Evolutionary conservation across 2,329 filamentous ascomycete species (phyloP).

Genomic region (Exutisphaerella laricina): DNA sequence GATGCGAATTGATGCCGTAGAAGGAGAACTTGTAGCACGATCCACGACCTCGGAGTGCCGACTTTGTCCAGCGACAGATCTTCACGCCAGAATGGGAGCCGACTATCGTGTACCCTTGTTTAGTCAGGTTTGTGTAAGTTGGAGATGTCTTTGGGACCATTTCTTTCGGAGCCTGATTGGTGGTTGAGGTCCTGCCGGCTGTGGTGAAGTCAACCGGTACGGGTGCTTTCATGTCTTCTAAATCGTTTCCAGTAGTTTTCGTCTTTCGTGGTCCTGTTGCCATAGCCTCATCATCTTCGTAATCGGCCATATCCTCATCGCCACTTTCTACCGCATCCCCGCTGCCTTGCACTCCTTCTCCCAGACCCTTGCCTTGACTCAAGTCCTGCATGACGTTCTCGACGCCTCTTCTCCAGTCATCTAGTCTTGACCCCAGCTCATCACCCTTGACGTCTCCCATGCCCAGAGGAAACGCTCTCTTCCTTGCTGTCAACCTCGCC

Average conservation of each 20-base stretch:
- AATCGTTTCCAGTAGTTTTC: conserved; percentile 56
- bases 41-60: conserved; percentile 82
- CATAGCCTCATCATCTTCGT: conserved; percentile 39
- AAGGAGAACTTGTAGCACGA: conserved; percentile 98
- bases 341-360: conserved; percentile 68
- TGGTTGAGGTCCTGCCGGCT: conserved; percentile 49
- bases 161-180: conserved; percentile 60
- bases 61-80: conserved; percentile 98
- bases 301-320: conserved; percentile 61
- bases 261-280: conserved; percentile 38
- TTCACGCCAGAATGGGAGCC: conserved; percentile 95
- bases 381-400: conserved; percentile 63
- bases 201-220: conserved; percentile 85
- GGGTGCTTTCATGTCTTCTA: conserved; percentile 68
- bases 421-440: conserved; percentile 60
- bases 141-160: conserved; percentile 93
- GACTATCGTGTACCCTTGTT: conserved; percentile 93
- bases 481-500: conserved; percentile 84
- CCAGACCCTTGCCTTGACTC: conserved; percentile 48
- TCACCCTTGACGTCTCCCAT: conserved; percentile 70
- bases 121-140: conserved; percentile 82
- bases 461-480: conserved; percentile 81
- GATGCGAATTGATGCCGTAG: conserved; percentile 92
- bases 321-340: conserved; percentile 82
- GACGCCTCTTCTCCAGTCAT: conserved; percentile 74